Base-by-base conservation (phyloP, 2,329 filamentous ascomycete species). In the Colletotrichum sansevieriae region DNA sequence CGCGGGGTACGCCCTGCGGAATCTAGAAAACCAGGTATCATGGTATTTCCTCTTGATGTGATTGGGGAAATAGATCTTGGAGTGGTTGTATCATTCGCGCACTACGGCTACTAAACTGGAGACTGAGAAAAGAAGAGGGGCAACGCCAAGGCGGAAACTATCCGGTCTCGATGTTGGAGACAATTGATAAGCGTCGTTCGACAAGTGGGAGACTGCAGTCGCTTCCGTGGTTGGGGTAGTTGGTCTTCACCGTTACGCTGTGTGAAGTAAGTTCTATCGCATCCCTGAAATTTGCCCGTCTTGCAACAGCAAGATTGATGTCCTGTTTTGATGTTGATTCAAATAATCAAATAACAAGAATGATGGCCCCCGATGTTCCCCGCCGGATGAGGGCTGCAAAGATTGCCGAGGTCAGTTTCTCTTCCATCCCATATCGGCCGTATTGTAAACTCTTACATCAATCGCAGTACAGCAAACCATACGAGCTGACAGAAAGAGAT, bases 391-490 rank as follows among this genome's bases (percentile, higher is more conserved):
- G 70, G 33, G 73, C 72, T 55, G 73, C 73, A 1, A 70, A 72
- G 25, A 71, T 75, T 18, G 49, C 47, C 0, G 25, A 75, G 12
- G 52, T 56, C 0, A 25, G 18, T 44, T n/a, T 49, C 7, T 33
- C 29, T 22, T 9, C 12, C 33, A 4, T 5, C 7, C 37, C 25
- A 11, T 5, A 3, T 4, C 7, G 12, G 37, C 7, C 22, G 7
- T 29, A 12, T 22, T 7, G 22, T n/a, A 33, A 4, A 29, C 44
- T 22, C 5, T 18, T 15, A 3, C 5, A 18, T 63, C 25, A 11
- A 35, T 12, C 35, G 12, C 25, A 79, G 77, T 78, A 76, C 59
- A 73, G 73, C 22, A 70, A 74, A 15, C 74, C 76, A 2, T 79
- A 78, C 41, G 69, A 72, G 12, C 47, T 78, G 5, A 71, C 67